Conservation (phyloP, 2,329 filamentous ascomycete species). For the Xylaria digitata region DNA sequence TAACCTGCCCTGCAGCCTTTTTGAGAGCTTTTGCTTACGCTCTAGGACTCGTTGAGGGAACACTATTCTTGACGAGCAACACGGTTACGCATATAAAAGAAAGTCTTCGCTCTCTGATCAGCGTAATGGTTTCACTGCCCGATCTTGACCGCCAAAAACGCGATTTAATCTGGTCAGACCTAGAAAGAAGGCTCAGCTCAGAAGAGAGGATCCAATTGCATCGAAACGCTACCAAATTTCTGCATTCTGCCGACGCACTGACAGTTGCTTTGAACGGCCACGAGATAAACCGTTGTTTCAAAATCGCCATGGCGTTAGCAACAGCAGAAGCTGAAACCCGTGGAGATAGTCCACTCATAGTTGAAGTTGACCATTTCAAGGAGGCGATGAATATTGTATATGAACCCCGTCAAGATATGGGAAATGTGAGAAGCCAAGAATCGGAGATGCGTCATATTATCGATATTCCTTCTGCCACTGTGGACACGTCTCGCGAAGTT, state of each 20-base stretch:
- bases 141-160: neutral
- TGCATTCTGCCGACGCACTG: neutral
- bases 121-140: neutral
- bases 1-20: neutral
- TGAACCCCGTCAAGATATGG: conserved; percentile 14
- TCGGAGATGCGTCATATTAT: too few relatives aligned
- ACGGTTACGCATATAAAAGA: neutral
- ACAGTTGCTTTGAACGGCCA: conserved; percentile 5
- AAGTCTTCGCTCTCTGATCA: neutral
- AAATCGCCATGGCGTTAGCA: conserved; percentile 21
- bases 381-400: conserved; percentile 24
- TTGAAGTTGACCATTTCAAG: conserved; percentile 18
- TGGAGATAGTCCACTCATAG: neutral
- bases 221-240: conserved; percentile 14
- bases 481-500: too few relatives aligned
- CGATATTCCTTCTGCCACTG: too few relatives aligned
- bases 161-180: neutral
- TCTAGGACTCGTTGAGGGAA: neutral
- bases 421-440: too few relatives aligned
- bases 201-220: conserved; percentile 3
- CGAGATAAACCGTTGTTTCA: conserved; percentile 17
- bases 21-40: too few relatives aligned
- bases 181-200: neutral
- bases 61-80: conserved; percentile 3
- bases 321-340: neutral